Percentiles rank a stretch among this genome's conserved stretches.
phyloP scores from a whole-genome alignment of 1,284 basidiomycete species.

The Ustilago shanxiensis region DNA sequence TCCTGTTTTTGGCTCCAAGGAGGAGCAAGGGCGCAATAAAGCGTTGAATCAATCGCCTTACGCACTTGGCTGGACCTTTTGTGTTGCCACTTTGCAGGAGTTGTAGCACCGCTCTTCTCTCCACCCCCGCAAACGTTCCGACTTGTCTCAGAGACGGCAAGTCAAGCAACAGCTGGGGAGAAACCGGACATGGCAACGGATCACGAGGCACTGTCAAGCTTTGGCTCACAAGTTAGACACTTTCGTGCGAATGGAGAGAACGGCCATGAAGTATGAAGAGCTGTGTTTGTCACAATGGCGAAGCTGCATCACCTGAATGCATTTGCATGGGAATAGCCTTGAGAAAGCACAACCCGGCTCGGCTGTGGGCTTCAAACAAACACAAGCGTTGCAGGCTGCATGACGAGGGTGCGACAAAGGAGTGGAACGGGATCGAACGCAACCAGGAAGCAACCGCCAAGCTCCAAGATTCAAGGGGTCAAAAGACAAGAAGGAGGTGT shows the following conservation, averaged over 20 bases:
- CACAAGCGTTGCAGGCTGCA: not conserved
- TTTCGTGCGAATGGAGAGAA: not conserved
- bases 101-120: too few species aligned
- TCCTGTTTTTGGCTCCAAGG: not conserved
- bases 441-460: not conserved
- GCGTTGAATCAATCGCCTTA: not conserved
- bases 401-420: not conserved
- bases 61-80: too few species aligned
- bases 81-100: too few species aligned
- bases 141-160: not conserved
- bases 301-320: too few species aligned
- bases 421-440: constrained; percentile 1
- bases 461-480: not conserved
- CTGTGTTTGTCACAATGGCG: too few species aligned
- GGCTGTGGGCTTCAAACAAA: constrained; percentile 3
- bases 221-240: not conserved
- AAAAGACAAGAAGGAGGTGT: not conserved
- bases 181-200: not conserved
- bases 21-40: constrained; percentile 1
- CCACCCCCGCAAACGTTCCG: not conserved
- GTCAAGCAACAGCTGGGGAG: not conserved
- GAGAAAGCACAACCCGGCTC: constrained; percentile 1
- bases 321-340: not conserved
- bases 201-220: not conserved
- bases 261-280: too few species aligned